Evolutionary conservation across 2,329 filamentous ascomycete genomes (phyloP), one percentile per base, ranked within the genome.

Genomic region (Monilinia fructicola): DNA sequence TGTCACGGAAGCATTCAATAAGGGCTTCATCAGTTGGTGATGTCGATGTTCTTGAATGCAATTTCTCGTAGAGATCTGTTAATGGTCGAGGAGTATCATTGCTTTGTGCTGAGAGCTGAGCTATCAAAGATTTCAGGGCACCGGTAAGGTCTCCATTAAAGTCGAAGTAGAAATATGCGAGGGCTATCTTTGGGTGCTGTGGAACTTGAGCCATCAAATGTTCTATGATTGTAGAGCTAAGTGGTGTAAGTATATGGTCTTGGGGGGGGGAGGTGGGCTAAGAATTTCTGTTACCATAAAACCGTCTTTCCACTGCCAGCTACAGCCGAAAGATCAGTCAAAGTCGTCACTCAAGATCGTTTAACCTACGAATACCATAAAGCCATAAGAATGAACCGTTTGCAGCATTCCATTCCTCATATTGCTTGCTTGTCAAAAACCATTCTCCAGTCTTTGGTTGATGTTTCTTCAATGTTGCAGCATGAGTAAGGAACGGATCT

Each of bases 261-360:
- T 16, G 54, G n/a, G 12, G 10, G 21, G 44, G n/a, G n/a, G n/a
- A n/a, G n/a, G n/a, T n/a, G n/a, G n/a, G 28, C 28, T 26, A 2
- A 26, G 16, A 55, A 12, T 53, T 35, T 23, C 26, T 11, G 74
- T 54, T 40, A 79, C 54, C 74, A 77, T 12, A 81, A 68, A 0
- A 81, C 74, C 0, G 78, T 78, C 67, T 81, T 81, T 14, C 79
- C 79, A 63, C 76, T 78, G 0, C 78, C 79, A 23, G 79, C 75
- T 66, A 77, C 4, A 26, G 21, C 40, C 42, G 7, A 42, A 14
- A 76, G 38, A 40, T 56, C 1, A 52, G 52, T 26, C 35, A 55
- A 52, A 26, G 1, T 7, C 35, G 52, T 59, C n/a, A 14, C 23
- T 35, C 23, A 40, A 26, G 9, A 31, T 23, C 23, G 18, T 31